Base-by-base conservation (phyloP, 2,329 filamentous ascomycete genomes). In the Phoma sp. region DNA sequence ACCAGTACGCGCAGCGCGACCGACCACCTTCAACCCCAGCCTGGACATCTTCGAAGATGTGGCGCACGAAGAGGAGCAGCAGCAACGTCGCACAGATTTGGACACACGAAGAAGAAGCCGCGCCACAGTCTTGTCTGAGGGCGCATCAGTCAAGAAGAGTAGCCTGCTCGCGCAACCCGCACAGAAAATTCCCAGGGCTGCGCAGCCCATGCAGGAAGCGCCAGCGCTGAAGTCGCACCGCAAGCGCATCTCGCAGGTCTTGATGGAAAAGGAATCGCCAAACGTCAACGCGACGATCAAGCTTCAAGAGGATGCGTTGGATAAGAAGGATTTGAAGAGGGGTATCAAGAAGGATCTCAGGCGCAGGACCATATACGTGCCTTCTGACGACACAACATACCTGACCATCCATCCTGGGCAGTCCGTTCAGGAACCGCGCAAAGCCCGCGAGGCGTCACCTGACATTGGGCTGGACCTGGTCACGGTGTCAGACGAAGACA, bases 401-500 rank as follows among this genome's bases (percentile, higher is more conserved):
- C 68, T 81, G 59, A 82, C 79, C 1, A 81, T 82, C 39, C 80
- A 82, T 61, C 80, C 80, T 4, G 80, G 80, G 36, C 75, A 77
- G 30, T 58, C 69, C 1, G 65, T 65, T 29, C 56, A 65, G n/a
- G 59, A 60, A 36, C 27, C 65, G 22, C 67, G 69, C 32, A 65
- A 66, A 29, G 46, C 58, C 9, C 61, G 74, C 39, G 63, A 69
- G 48, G 59, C 61, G n/a, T 75, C 72, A 4, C 72, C 74, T 18
- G 67, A 76, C 45, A 64, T 73, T 48, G 74, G 73, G 24, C 60
- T 75, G 7, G 74, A 77, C 40, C 55, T 76, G 22, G 72, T 73
- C 13, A 75, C 69, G 1, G 52, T 76, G 10, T 75, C 73, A 2
- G 75, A 77, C 40, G 73, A 75, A 46, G 73, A 75, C 39, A 57